Conservation (phyloP, 2,329 filamentous ascomycete species). For the Microthyrium microscopicum region DNA sequence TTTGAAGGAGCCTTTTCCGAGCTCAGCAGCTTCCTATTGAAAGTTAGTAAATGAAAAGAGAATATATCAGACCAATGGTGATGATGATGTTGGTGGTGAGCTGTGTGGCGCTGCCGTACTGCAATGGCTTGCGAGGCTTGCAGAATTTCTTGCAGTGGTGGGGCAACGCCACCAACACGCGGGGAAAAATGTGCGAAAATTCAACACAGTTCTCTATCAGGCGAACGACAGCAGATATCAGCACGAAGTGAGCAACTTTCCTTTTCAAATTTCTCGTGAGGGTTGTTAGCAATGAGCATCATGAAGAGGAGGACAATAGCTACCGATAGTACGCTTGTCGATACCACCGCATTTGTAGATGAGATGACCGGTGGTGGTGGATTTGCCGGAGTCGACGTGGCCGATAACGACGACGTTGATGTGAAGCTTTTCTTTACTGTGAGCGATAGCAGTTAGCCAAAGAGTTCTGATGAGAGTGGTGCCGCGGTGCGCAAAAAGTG, state of each 20-base stretch:
- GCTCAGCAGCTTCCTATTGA: slow-evolving; percentile 82
- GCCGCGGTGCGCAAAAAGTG: neutral
- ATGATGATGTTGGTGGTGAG: no score
- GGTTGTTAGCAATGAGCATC: slow-evolving; percentile 1
- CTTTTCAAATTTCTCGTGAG: no score
- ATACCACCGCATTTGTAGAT: slow-evolving; percentile 99
- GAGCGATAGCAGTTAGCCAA: slow-evolving; percentile 6
- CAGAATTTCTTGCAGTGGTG: no score
- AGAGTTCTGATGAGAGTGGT: neutral
- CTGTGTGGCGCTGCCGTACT: no score
- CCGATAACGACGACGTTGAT: slow-evolving; percentile 95
- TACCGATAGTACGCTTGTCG: slow-evolving; percentile 99
- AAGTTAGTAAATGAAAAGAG: no score
- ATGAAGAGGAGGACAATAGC: slow-evolving; percentile 34
- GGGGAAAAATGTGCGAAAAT: no score
- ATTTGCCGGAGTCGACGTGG: slow-evolving; percentile 99
- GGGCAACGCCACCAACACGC: no score
- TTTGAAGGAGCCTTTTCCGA: slow-evolving; percentile 99
- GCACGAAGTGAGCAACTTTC: no score
- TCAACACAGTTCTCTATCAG: no score
- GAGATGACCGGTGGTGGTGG: slow-evolving; percentile 80
- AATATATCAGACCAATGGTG: no score
- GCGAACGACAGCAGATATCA: no score
- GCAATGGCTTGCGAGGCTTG: neutral
- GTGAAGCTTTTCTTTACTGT: slow-evolving; percentile 88